Base-by-base conservation (phyloP, 2,329 filamentous ascomycete species). In the Penicillium fuscoglaucum region DNA sequence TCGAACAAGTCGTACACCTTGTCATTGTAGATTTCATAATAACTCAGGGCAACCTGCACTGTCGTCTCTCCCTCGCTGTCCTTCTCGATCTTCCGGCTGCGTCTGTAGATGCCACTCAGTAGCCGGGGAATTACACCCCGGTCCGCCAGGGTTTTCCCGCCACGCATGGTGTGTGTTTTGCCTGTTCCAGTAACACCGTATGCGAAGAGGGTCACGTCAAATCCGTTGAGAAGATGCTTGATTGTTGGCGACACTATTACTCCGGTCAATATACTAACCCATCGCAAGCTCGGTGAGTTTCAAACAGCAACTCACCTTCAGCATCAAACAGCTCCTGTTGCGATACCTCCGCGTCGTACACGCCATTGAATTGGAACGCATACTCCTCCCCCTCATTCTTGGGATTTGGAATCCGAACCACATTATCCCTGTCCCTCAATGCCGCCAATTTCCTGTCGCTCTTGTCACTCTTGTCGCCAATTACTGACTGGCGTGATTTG, bases 11-110 rank as follows among this genome's bases (percentile, higher is more conserved):
- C 93, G 70, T 88, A 96, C 21, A 96, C 92, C 72, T 93, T 93
- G 79, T 97, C 93, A 74, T 96, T 96, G 78, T 97, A 97, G 65
- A 97, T 96, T 74, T 97, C 93, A 78, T 96, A 96, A 78, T 97
- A 97, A 29, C 90, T 93, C 69, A 97, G 83, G 13, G 86, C 82
- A 17, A 96, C 90, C 9, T 85, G 80, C 24, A 96, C 90, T 2
- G 79, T 82, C 0, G 88, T 93, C 52, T 86, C 80, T 12, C 87
- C 90, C 5, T 82, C 80, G 2, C 87, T 84, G 69, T 96, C 92
- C 75, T 93, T 95, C 64, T 86, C 84, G 19, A 95, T 87, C 80
- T 96, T 96, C 76, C 91, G 90, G 62, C 89, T 88, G 60, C 91
- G 83, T 48, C 93, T 85, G 73, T 93, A 98, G 58, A 98, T 90